Conservation (phyloP, 2,329 filamentous ascomycete genomes). For the Penicillium sp. region DNA sequence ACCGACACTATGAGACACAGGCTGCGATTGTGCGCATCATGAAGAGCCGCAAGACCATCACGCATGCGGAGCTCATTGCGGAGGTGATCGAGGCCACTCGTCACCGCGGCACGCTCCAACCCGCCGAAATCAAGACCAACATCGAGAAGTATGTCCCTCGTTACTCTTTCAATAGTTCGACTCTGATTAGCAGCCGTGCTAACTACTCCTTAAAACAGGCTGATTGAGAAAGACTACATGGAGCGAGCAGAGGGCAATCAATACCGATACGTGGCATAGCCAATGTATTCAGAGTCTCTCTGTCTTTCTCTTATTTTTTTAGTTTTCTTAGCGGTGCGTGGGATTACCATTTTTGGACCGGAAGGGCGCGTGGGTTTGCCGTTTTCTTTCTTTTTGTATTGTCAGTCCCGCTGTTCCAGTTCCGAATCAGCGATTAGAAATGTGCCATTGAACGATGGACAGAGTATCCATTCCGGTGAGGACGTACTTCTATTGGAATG, state of each 20-base stretch:
- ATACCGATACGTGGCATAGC: slow-evolving; percentile 70
- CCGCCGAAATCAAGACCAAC: slow-evolving; percentile 90
- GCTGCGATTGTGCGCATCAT: slow-evolving; percentile 96
- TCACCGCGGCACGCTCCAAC: slow-evolving; percentile 80
- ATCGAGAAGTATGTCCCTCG: slow-evolving; percentile 74
- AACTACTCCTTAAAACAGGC: slow-evolving; percentile 48
- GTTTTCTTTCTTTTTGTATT: not conserved
- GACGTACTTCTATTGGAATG: not conserved
- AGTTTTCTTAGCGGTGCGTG: slow-evolving; percentile 1
- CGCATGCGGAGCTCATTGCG: slow-evolving; percentile 80
- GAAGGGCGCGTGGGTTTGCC: slow-evolving; percentile 1
- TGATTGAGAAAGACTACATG: slow-evolving; percentile 93
- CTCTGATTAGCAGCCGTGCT: not conserved
- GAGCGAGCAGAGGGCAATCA: slow-evolving; percentile 70
- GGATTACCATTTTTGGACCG: slow-evolving; percentile 2
- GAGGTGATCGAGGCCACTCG: slow-evolving; percentile 92
- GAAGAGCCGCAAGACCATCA: slow-evolving; percentile 88
- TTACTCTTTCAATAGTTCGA: not conserved
- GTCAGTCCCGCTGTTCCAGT: too few species aligned
- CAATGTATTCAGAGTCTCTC: not conserved
- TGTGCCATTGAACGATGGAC: not conserved
- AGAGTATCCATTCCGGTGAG: not conserved
- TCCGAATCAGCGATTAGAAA: not conserved
- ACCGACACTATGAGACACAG: slow-evolving; percentile 94
- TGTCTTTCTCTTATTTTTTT: not conserved